Percentiles rank a stretch among this genome's conserved stretches.
These are phyloP conservation scores for Colletotrichum chlorophyti DNA, from an alignment of 2,329 filamentous ascomycete species.

Conservation along the genomic window DNA sequence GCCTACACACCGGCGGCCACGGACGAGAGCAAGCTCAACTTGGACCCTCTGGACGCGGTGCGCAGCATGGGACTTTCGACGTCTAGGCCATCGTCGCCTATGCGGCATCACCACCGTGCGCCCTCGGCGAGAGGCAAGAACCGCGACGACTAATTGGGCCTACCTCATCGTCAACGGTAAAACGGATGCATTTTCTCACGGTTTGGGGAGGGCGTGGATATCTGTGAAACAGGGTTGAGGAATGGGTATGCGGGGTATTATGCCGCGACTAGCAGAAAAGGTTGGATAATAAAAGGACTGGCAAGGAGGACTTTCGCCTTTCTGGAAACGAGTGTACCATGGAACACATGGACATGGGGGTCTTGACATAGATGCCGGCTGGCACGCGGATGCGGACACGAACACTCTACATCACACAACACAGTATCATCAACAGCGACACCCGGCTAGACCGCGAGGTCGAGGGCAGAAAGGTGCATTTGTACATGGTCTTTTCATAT, in stretches of 20 bases:
- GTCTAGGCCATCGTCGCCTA: conserved; percentile 55
- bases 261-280: conserved; percentile 10
- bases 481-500: conserved; percentile 21
- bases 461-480: conserved; percentile 19
- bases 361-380: conserved; percentile 26
- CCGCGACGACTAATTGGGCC: conserved; percentile 24
- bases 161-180: neutral
- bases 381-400: neutral
- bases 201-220: neutral
- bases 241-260: neutral
- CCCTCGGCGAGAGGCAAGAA: conserved; percentile 28
- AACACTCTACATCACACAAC: neutral
- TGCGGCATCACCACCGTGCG: conserved; percentile 37
- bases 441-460: conserved; percentile 18
- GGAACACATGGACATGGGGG: conserved; percentile 13
- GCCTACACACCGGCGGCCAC: conserved; percentile 45
- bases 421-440: conserved; percentile 29
- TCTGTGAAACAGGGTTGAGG: neutral
- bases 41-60: conserved; percentile 49
- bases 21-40: conserved; percentile 41
- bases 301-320: neutral
- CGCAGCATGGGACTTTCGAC: conserved; percentile 48
- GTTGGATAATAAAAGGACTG: conserved; percentile 22
- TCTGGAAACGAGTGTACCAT: conserved; percentile 3
- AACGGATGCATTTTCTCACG: neutral